Percentiles rank a stretch among this genome's conserved stretches.
These are phyloP conservation scores for Tetrapisispora taiwanensis DNA, from an alignment of 805 yeast genomes.

Conservation along the genomic window DNA sequence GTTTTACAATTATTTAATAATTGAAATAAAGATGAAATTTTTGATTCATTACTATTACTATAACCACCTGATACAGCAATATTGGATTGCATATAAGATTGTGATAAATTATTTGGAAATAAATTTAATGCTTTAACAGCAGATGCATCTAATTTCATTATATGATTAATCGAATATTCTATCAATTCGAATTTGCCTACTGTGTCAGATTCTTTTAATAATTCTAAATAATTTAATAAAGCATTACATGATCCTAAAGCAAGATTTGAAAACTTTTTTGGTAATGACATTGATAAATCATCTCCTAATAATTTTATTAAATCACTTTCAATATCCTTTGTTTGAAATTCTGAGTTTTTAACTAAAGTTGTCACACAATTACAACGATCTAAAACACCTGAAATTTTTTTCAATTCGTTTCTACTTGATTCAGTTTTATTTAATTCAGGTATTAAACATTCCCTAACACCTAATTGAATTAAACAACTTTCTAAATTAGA, in stretches of 20 bases:
- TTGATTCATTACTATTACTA: conserved; percentile 18
- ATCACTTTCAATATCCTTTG: conserved; percentile 69
- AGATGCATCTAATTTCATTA: conserved; percentile 83
- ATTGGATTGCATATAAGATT: conserved; percentile 12
- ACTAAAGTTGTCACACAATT: conserved; percentile 59
- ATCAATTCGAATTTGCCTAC: conserved; percentile 47
- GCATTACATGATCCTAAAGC: conserved; percentile 36
- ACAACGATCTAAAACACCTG: conserved; percentile 67
- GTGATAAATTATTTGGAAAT: conserved; percentile 44
- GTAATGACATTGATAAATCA: conserved; percentile 30
- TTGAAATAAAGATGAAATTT: conserved; percentile 62
- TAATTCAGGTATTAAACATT: conserved; percentile 51
- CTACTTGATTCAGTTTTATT: conserved; percentile 14
- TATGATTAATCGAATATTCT: conserved; percentile 64
- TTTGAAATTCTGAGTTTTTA: conserved; percentile 46
- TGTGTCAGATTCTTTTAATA: conserved; percentile 47
- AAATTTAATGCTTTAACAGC: conserved; percentile 82
- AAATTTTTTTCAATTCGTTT: conserved; percentile 49
- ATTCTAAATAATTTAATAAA: conserved; percentile 53
- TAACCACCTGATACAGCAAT: conserved; percentile 2
- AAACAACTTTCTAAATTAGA: conserved; percentile 78
- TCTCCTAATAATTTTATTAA: conserved; percentile 57
- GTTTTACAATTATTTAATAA: conserved; percentile 82
- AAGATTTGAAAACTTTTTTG: conserved; percentile 19
- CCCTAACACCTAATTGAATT: conserved; percentile 84